Base-by-base conservation (phyloP, 306 rosid species). In the Quercus suber region DNA sequence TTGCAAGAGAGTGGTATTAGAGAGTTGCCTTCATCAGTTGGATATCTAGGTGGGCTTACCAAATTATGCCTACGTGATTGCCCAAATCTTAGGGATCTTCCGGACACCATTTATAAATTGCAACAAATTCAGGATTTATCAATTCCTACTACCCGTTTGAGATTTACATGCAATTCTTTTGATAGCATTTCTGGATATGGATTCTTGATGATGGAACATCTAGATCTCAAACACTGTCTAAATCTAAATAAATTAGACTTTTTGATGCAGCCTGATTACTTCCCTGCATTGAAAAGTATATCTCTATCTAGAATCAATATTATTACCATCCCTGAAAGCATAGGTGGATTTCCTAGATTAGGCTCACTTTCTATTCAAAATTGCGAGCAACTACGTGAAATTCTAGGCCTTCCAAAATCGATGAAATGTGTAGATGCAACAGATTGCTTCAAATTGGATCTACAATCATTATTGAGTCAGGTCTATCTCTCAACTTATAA, bases 391-490 rank as follows among this genome's bases (percentile, higher is more conserved):
- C 68, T 82, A 74, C 80, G 60, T 78, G 55, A 82, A 19, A 45
- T 82, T 78, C 51, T 27, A 10, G 80, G 77, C 69, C 58, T 82
- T 78, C 86, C 80, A 13, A 73, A 76, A 18, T 73, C 78, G 58
- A 73, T 82, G 68, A 78, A 82, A 56, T 51, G 64, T 10, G 49
- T 78, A 35, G 73, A 67, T 82, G 79, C 82, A 5, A 78, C 73
- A 43, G 78, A 81, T 82, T 78, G 86, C 82, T 73, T 30, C 8
- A n/a, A 30, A 43, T 23, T 82, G 79, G 52, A 73, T 31, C 65
- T 73, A 56, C 73, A 67, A 21, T 82, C 86, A 5, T 65, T 82
- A 68, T 45, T 82, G 37, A 73, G 20, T 55, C 60, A 5, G 37
- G 37, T 33, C 17, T 55, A 3, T 55, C 60, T 55, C 37, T 33